Base-by-base conservation (phyloP, 352 stramenopile species). In the Phytophthora citricola region DNA sequence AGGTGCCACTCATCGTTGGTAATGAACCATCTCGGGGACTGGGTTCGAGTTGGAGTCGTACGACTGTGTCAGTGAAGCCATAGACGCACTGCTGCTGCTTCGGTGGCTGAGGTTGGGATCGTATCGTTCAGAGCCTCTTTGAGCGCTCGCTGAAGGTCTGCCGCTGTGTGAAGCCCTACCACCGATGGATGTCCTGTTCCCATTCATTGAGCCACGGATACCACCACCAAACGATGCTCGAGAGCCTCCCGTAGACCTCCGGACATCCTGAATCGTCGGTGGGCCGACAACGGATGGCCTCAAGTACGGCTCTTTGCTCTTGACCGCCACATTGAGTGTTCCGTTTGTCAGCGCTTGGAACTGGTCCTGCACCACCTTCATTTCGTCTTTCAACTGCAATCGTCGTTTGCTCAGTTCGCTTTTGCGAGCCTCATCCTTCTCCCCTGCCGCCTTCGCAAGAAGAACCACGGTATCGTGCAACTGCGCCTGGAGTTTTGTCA, bases 301-400 rank as follows among this genome's bases (percentile, higher is more conserved):
- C n/a, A 71, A 36, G 17, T 71, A 63, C 45, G 69, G 56, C 3
- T 78, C 75, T 14, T 48, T 66, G 6, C 36, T 40, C 44, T 78
- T 73, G 0, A 31, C 47, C 5, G 63, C 52, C 22, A 76, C 67
- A 9, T 70, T 71, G 4, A 75, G 63, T 15, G 74, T 73, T 43
- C 71, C 69, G 32, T 78, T 77, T 46, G 76, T 81, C 27, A 84
- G 27, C n/a, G 49, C 32, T 39, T 81, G 59, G 58, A 81, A 79
- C 31, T 79, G 61, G 32, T 93, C 81, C 57, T 94, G 84, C 17
- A 91, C 69, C 2, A 79, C 61, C 58, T 83, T 83, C 69, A 93
- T 89, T 61, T 94, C 86, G 32, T 90, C 70, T 56, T 94, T 94
- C 15, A 94, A 58, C 39, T 87, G 69, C 5, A 85, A 50, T 34